phyloP scores from a whole-genome alignment of 345 rosid genomes.

The Hevea brasiliensis region DNA sequence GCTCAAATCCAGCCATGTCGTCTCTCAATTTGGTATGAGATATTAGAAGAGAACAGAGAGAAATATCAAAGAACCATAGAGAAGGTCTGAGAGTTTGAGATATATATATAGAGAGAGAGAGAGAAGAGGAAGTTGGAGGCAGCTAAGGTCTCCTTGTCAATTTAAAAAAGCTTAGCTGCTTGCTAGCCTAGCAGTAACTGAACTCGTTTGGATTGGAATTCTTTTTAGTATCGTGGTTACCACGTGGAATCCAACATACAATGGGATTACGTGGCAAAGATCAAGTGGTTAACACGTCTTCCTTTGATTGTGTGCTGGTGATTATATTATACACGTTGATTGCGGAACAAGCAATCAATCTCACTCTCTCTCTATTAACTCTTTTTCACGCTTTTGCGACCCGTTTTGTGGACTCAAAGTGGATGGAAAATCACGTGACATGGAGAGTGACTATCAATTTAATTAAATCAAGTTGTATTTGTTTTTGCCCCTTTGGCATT shows the following conservation, averaged over 20 bases:
- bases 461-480: no score
- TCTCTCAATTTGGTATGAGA: not conserved
- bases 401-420: no score
- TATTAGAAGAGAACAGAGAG: not conserved
- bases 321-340: slow-evolving; percentile 26
- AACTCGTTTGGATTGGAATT: no score
- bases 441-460: no score
- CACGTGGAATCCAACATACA: slow-evolving; percentile 40
- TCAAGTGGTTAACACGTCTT: slow-evolving; percentile 12
- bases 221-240: no score
- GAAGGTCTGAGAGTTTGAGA: no score
- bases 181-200: no score
- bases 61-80: not conserved
- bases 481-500: no score
- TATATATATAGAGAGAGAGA: not conserved
- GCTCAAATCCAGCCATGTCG: slow-evolving; percentile 71
- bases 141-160: no score
- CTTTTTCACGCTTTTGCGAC: not conserved
- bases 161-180: no score
- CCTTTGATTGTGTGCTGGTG: not conserved
- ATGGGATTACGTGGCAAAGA: slow-evolving; percentile 22
- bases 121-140: no score
- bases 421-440: not conserved
- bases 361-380: no score
- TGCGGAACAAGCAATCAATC: slow-evolving; percentile 22